Base-by-base conservation (phyloP, 2,329 filamentous ascomycete genomes). In the Cladosporium sp. region DNA sequence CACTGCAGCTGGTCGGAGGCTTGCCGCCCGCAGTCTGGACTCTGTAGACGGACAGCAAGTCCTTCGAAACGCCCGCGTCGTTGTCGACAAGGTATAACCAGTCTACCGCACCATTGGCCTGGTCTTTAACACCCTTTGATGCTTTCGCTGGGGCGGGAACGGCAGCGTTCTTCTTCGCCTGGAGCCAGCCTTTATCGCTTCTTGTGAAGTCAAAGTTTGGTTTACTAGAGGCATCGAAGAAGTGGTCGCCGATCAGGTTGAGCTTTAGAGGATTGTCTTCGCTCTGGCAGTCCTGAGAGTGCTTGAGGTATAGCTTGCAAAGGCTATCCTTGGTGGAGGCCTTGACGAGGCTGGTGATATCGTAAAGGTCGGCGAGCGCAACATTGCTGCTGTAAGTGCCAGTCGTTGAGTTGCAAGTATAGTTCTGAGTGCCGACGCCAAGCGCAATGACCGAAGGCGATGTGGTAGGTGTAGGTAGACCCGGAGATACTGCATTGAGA, bases 381-480 rank as follows among this genome's bases (percentile, higher is more conserved):
- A 58, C 2, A 65, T 66, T 59, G 44, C 58, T 52, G 57, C 61
- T 52, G 54, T 58, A 66, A 31, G 52, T 56, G 37, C 49, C 46
- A 28, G 49, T 56, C 11, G 57, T 57, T 9, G 62, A 54, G 31
- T 61, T 65, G 68, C 83, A 86, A 35, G 80, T 83, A 73, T 86
- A 86, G 76, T 86, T 86, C 63, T 86, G 83, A 61, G 83, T 78
- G 53, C 83, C 83, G 60, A 83, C 77, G 59, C 83, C 83, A 40
- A 86, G 69, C 52, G 75, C 76, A 56, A 86, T 78, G 70, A 61
- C 63, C 32, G 64, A 62, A 4, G 54, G 44, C 19, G 41, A 33
- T 22, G 44, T 16, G 9, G 44, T 49, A 11, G 52, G 52, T 13
- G 40, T 13, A 19, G 52, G 52, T 5, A 54, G 37, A 38, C 52